A percentile compares a stretch with the other conserved stretches of the same genome.
Evolutionary conservation across 441 rosid genomes (phyloP).

Genomic region (Adansonia grandidieri): DNA sequence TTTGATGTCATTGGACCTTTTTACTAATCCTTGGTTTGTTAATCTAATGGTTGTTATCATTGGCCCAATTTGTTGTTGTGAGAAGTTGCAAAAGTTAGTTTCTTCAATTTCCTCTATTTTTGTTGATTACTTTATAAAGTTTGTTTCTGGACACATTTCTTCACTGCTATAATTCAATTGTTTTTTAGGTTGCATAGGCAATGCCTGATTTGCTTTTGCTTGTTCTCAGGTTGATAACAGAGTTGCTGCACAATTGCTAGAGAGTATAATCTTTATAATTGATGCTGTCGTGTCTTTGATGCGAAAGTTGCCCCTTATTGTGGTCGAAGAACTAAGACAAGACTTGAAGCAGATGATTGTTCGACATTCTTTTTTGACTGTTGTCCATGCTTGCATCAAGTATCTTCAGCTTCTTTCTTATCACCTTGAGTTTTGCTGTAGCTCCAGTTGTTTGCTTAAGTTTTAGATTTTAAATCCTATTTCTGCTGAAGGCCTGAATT

Average conservation of each 20-base stretch:
- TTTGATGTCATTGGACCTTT: not conserved
- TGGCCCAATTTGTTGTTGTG: conserved; percentile 2
- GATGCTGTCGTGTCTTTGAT: conserved; percentile 88
- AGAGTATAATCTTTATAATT: conserved; percentile 91
- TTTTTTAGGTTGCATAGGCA: conserved; percentile 11
- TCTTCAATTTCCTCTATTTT: not conserved
- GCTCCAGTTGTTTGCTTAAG: not conserved
- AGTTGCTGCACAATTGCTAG: conserved; percentile 83
- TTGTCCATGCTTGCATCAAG: conserved; percentile 99
- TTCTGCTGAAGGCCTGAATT: not conserved
- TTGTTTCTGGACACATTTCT: not conserved
- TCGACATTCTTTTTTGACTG: conserved; percentile 95
- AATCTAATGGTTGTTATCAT: not conserved
- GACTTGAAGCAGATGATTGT: conserved; percentile 96
- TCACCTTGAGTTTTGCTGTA: conserved; percentile 25
- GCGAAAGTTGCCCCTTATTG: conserved; percentile 77
- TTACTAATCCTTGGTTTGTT: not conserved
- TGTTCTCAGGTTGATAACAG: conserved; percentile 81
- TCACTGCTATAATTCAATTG: not conserved
- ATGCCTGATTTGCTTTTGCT: conserved; percentile 36
- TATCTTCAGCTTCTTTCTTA: conserved; percentile 43
- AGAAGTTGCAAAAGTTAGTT: not conserved
- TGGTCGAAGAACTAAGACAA: conserved; percentile 91
- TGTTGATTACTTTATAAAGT: not conserved
- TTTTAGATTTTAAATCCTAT: not conserved